Evolutionary conservation across 495 filamentous ascomycete species (phyloP).

Genomic region (Lasiosphaeria hispida): DNA sequence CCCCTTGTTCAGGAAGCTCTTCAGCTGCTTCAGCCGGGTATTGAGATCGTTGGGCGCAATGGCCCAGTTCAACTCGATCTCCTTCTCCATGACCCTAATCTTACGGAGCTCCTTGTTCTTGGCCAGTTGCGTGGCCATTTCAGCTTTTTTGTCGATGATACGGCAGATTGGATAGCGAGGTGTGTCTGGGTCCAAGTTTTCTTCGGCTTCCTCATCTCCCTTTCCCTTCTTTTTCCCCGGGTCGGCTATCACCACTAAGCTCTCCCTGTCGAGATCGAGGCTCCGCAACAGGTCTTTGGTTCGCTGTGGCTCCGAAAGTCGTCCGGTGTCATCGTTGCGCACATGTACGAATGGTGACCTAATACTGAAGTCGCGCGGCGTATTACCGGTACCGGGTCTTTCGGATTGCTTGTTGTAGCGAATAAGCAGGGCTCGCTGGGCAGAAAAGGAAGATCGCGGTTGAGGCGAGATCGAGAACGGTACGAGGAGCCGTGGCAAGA

Average conservation of each 20-base stretch:
- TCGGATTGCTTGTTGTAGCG: not conserved
- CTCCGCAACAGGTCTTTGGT: conserved; percentile 43
- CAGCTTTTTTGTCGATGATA: conserved; percentile 50
- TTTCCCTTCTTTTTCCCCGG: conserved; percentile 18
- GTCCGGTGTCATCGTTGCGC: conserved; percentile 46
- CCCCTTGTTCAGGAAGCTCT: conserved; percentile 62
- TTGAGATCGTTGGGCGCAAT: conserved; percentile 65
- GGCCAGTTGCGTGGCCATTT: conserved; percentile 20
- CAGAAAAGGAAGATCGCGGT: conserved; percentile 1
- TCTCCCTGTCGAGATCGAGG: conserved; percentile 50
- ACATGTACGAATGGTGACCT: conserved; percentile 49
- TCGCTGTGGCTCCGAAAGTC: conserved; percentile 45
- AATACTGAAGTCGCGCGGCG: conserved; percentile 56
- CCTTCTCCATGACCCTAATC: conserved; percentile 47
- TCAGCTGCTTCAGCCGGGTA: conserved; percentile 59
- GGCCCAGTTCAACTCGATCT: conserved; percentile 82
- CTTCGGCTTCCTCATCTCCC: not conserved
- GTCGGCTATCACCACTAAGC: conserved; percentile 56
- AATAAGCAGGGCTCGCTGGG: not conserved
- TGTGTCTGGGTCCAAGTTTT: not conserved
- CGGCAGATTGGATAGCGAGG: conserved; percentile 59
- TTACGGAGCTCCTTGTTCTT: conserved; percentile 28
- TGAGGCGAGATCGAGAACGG: conserved; percentile 6
- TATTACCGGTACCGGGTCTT: not conserved
- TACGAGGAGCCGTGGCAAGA: conserved; percentile 20